Evolutionary conservation across 2,329 filamentous ascomycete genomes (phyloP), one percentile per base, ranked within the genome.

Genomic region (Monilinia vaccinii-corymbosi): DNA sequence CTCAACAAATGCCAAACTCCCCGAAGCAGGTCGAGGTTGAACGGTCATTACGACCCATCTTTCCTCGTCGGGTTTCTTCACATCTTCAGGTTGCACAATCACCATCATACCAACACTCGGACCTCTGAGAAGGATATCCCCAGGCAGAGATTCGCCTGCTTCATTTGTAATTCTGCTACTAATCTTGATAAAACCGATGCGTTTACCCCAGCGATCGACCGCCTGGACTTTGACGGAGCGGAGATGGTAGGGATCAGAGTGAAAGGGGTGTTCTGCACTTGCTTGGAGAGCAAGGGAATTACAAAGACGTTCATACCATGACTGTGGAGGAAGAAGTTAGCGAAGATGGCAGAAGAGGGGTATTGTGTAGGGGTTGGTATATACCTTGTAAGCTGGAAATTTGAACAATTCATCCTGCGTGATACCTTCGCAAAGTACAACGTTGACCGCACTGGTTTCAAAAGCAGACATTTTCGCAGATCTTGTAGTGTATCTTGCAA

Each of bases 21-120:
- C 81, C 0, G 75, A 79, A 0, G 83, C 75, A 4, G 84, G 69
- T 49, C 83, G 79, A 25, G 83, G 79, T 71, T 85, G 83, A 32
- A 85, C 77, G 0, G 82, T 85, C 56, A 86, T 69, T 1, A 86
- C 71, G 9, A 79, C 82, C 68, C 82, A 79, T 58, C 80, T 77
- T 72, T 85, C 80, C 9, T 67, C 64, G 16, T 76, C 70, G 0
- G 69, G 18, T 64, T 58, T 7, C 53, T 1, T 62, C 11, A 66
- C 71, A 66, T 84, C 81, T 52, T 82, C 78, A 0, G 81, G 81
- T 9, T 68, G 66, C 3, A 72, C 64, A 3, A 71, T 48, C 6
- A 71, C 76, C 10, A 86, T 76, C 78, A 86, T 81, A 28, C 77
- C 82, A 47, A 86, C 82, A 67, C 78, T 80, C n/a, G 81, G 78